Base-by-base conservation (phyloP, 352 stramenopile genomes). In the Phytophthora pisi region DNA sequence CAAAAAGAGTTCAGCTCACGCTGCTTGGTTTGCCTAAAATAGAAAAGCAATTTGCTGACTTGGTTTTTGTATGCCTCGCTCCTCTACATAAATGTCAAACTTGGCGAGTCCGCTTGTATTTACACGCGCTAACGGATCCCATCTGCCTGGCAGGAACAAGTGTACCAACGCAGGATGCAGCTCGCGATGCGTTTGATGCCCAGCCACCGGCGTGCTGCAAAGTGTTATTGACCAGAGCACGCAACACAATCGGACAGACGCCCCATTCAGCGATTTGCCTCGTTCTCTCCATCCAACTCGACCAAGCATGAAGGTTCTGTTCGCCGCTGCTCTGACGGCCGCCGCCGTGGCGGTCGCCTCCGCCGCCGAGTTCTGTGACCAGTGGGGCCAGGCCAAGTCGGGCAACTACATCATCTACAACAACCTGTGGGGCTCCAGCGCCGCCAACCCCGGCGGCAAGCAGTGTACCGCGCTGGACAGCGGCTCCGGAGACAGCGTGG, bases 331-430 rank as follows among this genome's bases (percentile, higher is more conserved):
- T 61, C n/a, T 70, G 36, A 57, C 50, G 15, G 62, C 67, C 50
- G 62, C 57, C 16, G 56, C 62, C 38, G 23, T 70, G 43, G 64
- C 67, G 40, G 49, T 26, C 11, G 31, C 51, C 31, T 57, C 58
- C 18, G 67, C 67, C 47, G 57, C 52, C 16, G 62, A 75, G n/a
- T 71, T 75, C 45, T 75, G 67, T 34, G 76, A 78, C 56, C 76
- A 84, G 50, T 84, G 76, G 76, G 76, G 67, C 16, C 50, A 68
- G 16, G 52, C 49, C 3, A 75, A 58, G 7, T 56, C 67, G 4
- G 73, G 65, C 38, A 61, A 77, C 61, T 84, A 74, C 70, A 84
- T 81, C 65, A 66, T 84, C 28, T 84, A 84, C 73, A 84, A 84
- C 73, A 70, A 84, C 51, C 61, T 84, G 28, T 84, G 74, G 73